Evolutionary conservation across 1,284 basidiomycete species (phyloP).

Genomic region (Uromyces viciae-fabae): DNA sequence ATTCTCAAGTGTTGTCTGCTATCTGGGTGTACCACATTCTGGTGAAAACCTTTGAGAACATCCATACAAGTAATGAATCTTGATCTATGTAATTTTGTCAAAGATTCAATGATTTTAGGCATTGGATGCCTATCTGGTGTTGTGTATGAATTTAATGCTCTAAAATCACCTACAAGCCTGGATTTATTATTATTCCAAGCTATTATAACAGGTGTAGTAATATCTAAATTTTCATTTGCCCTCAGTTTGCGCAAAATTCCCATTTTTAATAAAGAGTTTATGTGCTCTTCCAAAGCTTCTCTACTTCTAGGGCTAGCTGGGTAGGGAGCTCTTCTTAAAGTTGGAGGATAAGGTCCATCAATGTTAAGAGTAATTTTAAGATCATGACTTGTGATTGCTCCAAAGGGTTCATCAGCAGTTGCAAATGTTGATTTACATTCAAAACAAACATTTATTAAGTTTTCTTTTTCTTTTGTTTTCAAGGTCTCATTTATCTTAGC

Average conservation of each 20-base stretch:
- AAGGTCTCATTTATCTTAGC: too few species aligned
- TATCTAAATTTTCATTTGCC: slow-evolving; percentile 16
- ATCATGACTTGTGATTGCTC: not conserved
- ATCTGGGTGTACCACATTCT: not conserved
- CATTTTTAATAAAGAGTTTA: slow-evolving; percentile 2
- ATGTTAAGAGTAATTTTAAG: slow-evolving; percentile 7
- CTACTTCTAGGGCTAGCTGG: slow-evolving; percentile 10
- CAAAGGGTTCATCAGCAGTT: not conserved
- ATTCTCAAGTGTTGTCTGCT: not conserved
- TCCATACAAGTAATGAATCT: slow-evolving; percentile 25
- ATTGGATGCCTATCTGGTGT: slow-evolving; percentile 12
- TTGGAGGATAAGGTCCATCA: slow-evolving; percentile 11
- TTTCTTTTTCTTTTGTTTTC: too few species aligned
- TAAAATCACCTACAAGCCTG: too few species aligned
- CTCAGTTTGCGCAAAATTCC: not conserved
- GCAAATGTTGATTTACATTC: too few species aligned
- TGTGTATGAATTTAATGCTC: slow-evolving; percentile 6
- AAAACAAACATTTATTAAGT: too few species aligned
- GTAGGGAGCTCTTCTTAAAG: slow-evolving; percentile 15
- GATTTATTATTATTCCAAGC: too few species aligned
- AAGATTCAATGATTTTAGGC: not conserved
- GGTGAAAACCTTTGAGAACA: slow-evolving; percentile 29
- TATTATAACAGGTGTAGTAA: slow-evolving; percentile 14
- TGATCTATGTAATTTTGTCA: not conserved
- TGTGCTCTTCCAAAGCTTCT: slow-evolving; percentile 4